Percentiles rank a stretch among this genome's conserved stretches.
Evolutionary conservation across 129 eudicot species (phyloP).

Genomic region (Flaveria ramosissima): DNA sequence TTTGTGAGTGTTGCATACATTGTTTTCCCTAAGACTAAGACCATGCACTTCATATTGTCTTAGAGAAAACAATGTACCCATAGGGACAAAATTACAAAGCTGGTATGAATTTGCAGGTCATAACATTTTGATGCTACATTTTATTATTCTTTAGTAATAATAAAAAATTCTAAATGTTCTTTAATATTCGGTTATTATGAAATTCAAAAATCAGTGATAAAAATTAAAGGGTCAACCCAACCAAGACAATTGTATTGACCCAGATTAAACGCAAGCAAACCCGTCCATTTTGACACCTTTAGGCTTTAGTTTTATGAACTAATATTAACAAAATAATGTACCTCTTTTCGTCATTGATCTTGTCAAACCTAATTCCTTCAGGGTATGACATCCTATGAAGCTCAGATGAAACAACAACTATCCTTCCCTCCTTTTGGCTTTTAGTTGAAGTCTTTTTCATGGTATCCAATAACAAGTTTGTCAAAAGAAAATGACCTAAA

Average conservation of each 20-base stretch:
- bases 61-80: no score
- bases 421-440: constrained; percentile 78
- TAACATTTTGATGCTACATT: not conserved
- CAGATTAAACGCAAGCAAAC: not conserved
- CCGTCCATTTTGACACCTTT: not conserved
- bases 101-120: no score
- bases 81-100: no score
- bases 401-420: constrained; percentile 71
- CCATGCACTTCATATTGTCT: no score
- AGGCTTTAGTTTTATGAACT: not conserved
- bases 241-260: not conserved
- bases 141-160: not conserved
- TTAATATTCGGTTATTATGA: not conserved
- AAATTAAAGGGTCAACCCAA: not conserved
- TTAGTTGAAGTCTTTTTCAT: constrained; percentile 71
- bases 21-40: no score
- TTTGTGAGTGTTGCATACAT: no score
- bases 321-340: constrained; percentile 19
- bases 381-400: constrained; percentile 55
- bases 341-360: constrained; percentile 72
- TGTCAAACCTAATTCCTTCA: constrained; percentile 85
- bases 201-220: not conserved
- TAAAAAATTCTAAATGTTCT: not conserved
- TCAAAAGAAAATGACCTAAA: constrained; percentile 81
- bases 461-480: constrained; percentile 76